Conservation (phyloP, 2,329 filamentous ascomycete genomes). For the Bimuria novae-zelandiae region DNA sequence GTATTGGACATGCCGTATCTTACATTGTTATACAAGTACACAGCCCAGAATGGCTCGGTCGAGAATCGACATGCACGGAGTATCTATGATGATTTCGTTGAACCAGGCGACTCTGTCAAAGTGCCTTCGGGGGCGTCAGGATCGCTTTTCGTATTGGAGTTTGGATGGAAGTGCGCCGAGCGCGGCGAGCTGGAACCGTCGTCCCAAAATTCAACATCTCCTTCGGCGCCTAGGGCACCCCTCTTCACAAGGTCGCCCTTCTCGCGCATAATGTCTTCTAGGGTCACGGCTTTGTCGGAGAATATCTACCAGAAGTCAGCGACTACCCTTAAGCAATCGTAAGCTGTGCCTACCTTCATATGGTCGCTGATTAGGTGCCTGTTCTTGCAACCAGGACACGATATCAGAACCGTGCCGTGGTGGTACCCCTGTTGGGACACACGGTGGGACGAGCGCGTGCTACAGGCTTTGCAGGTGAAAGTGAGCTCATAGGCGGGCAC, state of each 20-base stretch:
- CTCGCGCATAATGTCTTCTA: conserved; percentile 78
- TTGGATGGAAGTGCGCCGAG: conserved; percentile 40
- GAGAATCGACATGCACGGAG: too few species aligned
- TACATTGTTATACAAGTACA: conserved; percentile 4
- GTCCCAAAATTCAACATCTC: conserved; percentile 92
- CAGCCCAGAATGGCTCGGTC: too few species aligned
- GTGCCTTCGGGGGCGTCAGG: conserved; percentile 15
- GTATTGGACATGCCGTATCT: too few species aligned
- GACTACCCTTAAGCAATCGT: background rate
- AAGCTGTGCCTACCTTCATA: conserved; percentile 58
- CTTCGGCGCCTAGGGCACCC: conserved; percentile 72
- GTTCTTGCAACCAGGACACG: conserved; percentile 83
- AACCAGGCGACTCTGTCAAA: conserved; percentile 15
- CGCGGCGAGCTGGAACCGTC: conserved; percentile 59
- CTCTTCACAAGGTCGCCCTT: conserved; percentile 75
- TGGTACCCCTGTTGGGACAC: conserved; percentile 96
- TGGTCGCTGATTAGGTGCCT: conserved; percentile 93
- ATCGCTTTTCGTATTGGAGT: conserved; percentile 24
- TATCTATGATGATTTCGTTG: background rate
- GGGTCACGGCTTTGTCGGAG: conserved; percentile 68
- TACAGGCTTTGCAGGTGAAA: conserved; percentile 91
- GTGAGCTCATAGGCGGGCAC: conserved; percentile 80
- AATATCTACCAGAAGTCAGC: conserved; percentile 62
- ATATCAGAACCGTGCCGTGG: conserved; percentile 83
- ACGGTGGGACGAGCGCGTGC: conserved; percentile 76